Percentiles rank a stretch among this genome's conserved stretches.
These are phyloP conservation scores for Rhodotorula glutinis DNA, from an alignment of 1,284 basidiomycete species.

Conservation along the genomic window DNA sequence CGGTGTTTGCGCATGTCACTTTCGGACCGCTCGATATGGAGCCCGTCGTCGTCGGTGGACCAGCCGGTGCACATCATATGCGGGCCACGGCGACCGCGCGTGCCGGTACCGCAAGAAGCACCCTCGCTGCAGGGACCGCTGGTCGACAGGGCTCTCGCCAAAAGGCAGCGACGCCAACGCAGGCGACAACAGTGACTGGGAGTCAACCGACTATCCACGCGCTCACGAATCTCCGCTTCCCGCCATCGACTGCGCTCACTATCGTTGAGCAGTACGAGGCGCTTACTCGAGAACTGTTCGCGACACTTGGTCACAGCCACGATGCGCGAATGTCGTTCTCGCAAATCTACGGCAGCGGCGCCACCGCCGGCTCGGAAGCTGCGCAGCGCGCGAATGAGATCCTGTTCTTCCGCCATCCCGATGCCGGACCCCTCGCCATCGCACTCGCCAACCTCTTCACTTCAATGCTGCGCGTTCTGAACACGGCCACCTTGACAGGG, in stretches of 20 bases:
- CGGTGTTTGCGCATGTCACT: conserved; percentile 30
- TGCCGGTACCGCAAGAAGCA: too few species aligned
- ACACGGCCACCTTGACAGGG: conserved; percentile 17
- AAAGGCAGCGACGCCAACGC: too few species aligned
- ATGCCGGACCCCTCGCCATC: conserved; percentile 9
- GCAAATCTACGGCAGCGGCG: too few species aligned
- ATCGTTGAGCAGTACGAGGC: conserved; percentile 20
- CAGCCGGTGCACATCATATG: background rate
- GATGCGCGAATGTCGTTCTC: background rate
- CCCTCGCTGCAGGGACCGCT: too few species aligned
- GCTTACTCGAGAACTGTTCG: conserved; percentile 20
- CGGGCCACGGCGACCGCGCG: too few species aligned
- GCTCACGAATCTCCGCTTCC: conserved; percentile 32
- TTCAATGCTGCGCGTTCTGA: conserved; percentile 15
- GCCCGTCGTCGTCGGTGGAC: background rate
- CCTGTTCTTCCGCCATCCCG: background rate
- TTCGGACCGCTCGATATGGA: conserved; percentile 8
- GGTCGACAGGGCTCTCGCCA: too few species aligned
- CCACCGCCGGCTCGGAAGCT: background rate
- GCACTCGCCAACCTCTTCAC: conserved; percentile 11
- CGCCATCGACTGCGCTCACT: background rate
- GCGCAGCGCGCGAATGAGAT: background rate
- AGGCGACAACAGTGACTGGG: too few species aligned
- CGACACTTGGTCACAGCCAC: conserved; percentile 19
- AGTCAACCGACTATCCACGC: conserved; percentile 27